Evolutionary conservation across 2,329 filamentous ascomycete genomes (phyloP).

Genomic region (Penicillium concentricum): DNA sequence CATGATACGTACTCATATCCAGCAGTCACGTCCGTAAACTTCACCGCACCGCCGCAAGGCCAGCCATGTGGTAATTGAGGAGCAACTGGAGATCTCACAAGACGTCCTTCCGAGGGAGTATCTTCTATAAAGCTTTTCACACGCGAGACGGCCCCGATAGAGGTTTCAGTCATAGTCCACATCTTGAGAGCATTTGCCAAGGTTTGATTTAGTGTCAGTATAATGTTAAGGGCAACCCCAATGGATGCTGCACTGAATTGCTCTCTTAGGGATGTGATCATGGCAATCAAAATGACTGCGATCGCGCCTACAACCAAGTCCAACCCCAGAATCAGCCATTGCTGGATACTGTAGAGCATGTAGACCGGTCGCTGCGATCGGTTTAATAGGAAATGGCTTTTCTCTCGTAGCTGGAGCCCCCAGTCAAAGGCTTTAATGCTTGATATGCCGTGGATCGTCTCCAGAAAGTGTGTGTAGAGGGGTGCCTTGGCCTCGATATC

Average conservation of each 20-base stretch:
- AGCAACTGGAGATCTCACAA: background rate
- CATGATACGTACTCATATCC: background rate
- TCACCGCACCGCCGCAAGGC: background rate
- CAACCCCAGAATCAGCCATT: background rate
- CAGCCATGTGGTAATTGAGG: background rate
- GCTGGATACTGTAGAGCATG: slow-evolving; percentile 1
- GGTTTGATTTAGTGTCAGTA: background rate
- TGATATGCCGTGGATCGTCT: background rate
- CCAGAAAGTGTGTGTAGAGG: background rate
- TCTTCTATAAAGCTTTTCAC: background rate
- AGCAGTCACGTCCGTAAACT: background rate
- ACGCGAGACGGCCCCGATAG: background rate
- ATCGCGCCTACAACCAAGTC: background rate
- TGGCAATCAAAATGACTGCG: background rate
- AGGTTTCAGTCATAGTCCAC: slow-evolving; percentile 2
- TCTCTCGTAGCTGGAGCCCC: background rate
- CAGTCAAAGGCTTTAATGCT: background rate
- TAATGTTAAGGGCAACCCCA: background rate
- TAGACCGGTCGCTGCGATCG: background rate
- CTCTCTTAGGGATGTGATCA: background rate
- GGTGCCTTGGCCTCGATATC: slow-evolving; percentile 1
- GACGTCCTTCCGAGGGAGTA: background rate
- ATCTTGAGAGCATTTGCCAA: background rate
- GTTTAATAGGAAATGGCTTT: background rate
- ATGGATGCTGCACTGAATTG: background rate